Conservation (phyloP, 257 asterid genomes). For the Petunia axillaris region DNA sequence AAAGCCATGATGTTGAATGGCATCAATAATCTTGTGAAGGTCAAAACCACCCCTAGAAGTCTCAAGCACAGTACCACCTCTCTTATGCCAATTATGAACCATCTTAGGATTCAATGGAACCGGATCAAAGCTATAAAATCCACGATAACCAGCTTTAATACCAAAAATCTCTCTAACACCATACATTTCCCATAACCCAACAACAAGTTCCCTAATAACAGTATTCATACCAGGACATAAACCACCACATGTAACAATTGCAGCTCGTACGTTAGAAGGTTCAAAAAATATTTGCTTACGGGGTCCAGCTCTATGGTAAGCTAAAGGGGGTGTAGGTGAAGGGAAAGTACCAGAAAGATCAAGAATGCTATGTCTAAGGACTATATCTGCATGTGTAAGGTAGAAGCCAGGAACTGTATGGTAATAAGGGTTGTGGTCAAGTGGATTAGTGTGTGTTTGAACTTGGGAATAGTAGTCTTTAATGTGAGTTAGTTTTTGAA, state of each 20-base stretch:
- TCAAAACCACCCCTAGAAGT: conserved; percentile 87
- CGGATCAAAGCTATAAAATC: conserved; percentile 59
- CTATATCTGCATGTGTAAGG: conserved; percentile 59
- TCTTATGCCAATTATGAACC: conserved; percentile 73
- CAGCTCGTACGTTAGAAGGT: conserved; percentile 56
- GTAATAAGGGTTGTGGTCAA: conserved; percentile 56
- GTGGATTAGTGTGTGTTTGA: conserved; percentile 53
- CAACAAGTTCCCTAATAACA: conserved; percentile 82
- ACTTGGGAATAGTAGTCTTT: conserved; percentile 41
- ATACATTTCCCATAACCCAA: conserved; percentile 79
- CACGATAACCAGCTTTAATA: conserved; percentile 66
- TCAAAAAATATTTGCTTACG: conserved; percentile 55
- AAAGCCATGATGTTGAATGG: conserved; percentile 60
- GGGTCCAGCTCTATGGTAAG: conserved; percentile 82
- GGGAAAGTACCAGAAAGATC: conserved; percentile 45
- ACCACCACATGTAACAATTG: conserved; percentile 85
- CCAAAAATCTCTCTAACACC: conserved; percentile 70
- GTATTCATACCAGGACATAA: conserved; percentile 90
- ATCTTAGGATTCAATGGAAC: conserved; percentile 52
- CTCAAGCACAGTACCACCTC: conserved; percentile 68
- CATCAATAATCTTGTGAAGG: conserved; percentile 55
- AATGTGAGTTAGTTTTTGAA: conserved; percentile 57
- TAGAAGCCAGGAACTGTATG: conserved; percentile 70
- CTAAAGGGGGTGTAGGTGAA: conserved; percentile 34
- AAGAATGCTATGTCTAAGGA: conserved; percentile 62